A percentile compares a stretch with the other conserved stretches of the same genome.
phyloP scores from a whole-genome alignment of 176 grass and related monocot species.

The Carex parvula region DNA sequence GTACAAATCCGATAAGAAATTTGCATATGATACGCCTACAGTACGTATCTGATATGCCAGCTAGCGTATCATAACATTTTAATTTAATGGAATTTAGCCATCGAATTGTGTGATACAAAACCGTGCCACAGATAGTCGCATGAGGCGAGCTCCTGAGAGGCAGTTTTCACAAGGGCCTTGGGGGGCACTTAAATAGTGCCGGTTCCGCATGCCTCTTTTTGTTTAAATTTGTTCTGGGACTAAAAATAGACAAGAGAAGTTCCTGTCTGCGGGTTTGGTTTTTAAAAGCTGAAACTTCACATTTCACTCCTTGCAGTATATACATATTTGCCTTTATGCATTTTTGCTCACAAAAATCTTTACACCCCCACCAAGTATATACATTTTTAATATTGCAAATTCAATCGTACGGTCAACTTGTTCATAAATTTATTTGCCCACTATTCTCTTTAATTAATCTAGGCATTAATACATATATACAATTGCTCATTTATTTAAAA shows the following conservation, averaged over 20 bases:
- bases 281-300: neutral
- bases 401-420: neutral
- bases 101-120: neutral
- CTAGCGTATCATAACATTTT: neutral
- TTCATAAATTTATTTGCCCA: neutral
- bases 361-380: neutral
- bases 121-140: neutral
- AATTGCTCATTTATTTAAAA: neutral
- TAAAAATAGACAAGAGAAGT: neutral
- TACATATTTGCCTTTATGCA: neutral
- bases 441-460: neutral
- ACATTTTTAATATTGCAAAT: neutral
- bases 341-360: neutral
- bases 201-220: neutral
- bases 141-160: neutral
- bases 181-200: neutral
- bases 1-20: too few species aligned
- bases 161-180: neutral
- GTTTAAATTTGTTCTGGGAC: neutral
- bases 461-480: neutral
- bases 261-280: neutral
- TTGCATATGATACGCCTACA: too few species aligned
- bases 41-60: neutral
- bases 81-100: neutral
- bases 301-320: neutral